Percentiles rank a stretch among this genome's conserved stretches.
phyloP scores from a whole-genome alignment of 768 basidiomycete genomes.

The Phaffia tasmanica region DNA sequence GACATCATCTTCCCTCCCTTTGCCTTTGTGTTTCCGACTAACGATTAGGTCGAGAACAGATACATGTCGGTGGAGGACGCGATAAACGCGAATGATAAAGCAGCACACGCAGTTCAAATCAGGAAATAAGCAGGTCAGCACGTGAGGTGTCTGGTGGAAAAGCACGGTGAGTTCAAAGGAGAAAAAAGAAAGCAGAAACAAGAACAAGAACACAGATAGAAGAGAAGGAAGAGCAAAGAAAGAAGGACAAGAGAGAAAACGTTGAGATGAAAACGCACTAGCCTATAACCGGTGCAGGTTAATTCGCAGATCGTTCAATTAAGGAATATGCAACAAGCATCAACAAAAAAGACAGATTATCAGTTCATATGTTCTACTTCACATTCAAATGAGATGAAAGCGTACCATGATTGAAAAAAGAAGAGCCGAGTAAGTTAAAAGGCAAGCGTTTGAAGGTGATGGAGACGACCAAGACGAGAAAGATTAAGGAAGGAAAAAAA shows the following conservation, averaged over 20 bases:
- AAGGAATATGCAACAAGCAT: too few species aligned
- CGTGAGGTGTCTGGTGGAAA: not conserved
- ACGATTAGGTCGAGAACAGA: not conserved
- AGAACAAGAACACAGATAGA: not conserved
- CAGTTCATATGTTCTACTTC: too few species aligned
- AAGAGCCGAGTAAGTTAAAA: too few species aligned
- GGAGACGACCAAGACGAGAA: too few species aligned
- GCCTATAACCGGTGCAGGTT: not conserved
- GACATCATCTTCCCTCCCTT: conserved; percentile 97
- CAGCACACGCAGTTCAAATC: not conserved
- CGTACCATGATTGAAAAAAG: too few species aligned
- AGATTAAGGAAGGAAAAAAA: too few species aligned
- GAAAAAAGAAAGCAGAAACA: not conserved
- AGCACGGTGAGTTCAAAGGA: not conserved
- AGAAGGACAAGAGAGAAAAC: conserved; percentile 1
- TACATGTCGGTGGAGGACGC: not conserved
- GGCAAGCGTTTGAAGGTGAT: too few species aligned
- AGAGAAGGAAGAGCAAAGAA: not conserved
- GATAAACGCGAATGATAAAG: not conserved
- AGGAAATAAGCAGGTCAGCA: not conserved
- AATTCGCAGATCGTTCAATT: not conserved
- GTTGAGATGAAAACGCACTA: too few species aligned
- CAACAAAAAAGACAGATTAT: too few species aligned
- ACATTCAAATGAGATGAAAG: too few species aligned
- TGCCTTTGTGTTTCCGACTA: conserved; percentile 51